Percentiles rank a stretch among this genome's conserved stretches.
phyloP scores from a whole-genome alignment of 257 asterid genomes.

The Solanum paucissectum region DNA sequence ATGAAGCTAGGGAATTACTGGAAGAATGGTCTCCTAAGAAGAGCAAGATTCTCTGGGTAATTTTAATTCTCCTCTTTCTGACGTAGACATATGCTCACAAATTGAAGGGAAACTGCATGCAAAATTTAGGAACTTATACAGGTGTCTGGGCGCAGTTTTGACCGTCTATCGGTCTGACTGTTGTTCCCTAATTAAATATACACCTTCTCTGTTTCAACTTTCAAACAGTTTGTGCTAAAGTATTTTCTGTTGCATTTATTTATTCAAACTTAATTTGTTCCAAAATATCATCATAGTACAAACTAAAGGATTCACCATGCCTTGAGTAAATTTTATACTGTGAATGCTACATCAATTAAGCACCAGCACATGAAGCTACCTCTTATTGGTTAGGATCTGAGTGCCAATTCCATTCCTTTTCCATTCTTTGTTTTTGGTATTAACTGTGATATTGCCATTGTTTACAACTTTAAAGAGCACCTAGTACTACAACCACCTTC shows the following conservation, averaged over 20 bases:
- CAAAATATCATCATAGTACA: neutral
- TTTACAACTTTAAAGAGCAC: neutral
- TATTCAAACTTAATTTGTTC: neutral
- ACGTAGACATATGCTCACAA: neutral
- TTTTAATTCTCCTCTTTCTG: neutral
- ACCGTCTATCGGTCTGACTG: neutral
- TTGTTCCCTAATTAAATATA: neutral
- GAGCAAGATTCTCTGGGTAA: constrained; percentile 90
- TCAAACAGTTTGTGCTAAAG: neutral
- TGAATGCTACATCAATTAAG: neutral
- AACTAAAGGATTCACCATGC: neutral
- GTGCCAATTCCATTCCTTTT: neutral
- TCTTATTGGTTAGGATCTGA: neutral
- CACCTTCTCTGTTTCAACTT: neutral
- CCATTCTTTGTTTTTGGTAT: neutral
- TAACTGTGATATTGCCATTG: neutral
- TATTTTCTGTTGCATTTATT: neutral
- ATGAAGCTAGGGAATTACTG: constrained; percentile 78
- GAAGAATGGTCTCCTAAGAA: constrained; percentile 84
- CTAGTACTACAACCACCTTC: neutral
- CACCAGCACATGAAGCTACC: neutral
- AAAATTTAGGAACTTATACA: neutral
- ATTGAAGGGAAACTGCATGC: neutral
- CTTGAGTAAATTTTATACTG: neutral
- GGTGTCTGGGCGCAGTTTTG: neutral